These are phyloP conservation scores for Lentinula boryana DNA, from an alignment of 768 basidiomycete genomes.

Conservation along the genomic window DNA sequence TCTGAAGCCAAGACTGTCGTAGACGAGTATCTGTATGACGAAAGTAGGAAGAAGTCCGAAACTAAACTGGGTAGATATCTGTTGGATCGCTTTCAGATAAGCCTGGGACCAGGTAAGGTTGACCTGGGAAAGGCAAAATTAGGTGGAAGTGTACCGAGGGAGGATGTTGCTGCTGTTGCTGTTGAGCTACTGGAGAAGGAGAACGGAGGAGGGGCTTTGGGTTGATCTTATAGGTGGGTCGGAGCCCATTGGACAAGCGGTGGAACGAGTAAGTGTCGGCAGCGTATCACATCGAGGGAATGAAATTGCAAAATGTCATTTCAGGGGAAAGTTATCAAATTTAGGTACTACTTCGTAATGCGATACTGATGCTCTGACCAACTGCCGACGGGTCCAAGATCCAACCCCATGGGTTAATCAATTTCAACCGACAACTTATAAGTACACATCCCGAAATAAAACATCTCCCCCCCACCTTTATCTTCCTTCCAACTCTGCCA, in stretches of 20 bases:
- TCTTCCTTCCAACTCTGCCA: too few species aligned
- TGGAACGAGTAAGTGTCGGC: not conserved
- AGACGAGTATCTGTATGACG: slow-evolving; percentile 1
- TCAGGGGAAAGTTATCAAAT: too few species aligned
- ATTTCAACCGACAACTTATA: too few species aligned
- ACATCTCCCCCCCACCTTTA: too few species aligned
- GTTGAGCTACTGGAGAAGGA: slow-evolving; percentile 4
- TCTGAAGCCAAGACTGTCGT: slow-evolving; percentile 2
- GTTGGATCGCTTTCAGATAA: slow-evolving; percentile 2
- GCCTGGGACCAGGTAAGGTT: slow-evolving; percentile 1
- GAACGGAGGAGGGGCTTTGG: slow-evolving; percentile 3
- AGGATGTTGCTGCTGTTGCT: slow-evolving; percentile 5
- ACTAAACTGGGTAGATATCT: slow-evolving; percentile 1
- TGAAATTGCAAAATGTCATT: not conserved
- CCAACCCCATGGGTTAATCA: too few species aligned
- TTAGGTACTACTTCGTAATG: too few species aligned
- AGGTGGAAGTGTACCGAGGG: not conserved
- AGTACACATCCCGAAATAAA: too few species aligned
- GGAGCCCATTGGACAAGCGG: not conserved
- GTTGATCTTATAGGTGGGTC: not conserved
- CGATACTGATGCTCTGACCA: too few species aligned
- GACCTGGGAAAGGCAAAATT: not conserved
- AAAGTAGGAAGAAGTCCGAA: slow-evolving; percentile 2
- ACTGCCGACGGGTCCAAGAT: too few species aligned
- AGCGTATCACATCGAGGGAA: slow-evolving; percentile 4